Evolutionary conservation across 1,284 basidiomycete species (phyloP).

Genomic region (Tylopilus sp.): DNA sequence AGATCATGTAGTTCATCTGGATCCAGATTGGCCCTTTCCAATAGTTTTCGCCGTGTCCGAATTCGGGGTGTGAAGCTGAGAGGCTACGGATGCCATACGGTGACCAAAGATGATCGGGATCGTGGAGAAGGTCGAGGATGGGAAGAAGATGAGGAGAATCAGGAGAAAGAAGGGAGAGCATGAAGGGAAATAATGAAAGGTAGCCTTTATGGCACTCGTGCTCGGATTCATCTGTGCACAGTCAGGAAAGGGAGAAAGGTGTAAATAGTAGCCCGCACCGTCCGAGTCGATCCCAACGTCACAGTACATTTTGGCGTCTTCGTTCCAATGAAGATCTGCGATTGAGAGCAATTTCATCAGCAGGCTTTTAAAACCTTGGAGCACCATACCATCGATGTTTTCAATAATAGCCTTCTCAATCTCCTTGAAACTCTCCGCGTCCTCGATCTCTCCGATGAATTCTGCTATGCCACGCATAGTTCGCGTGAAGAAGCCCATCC

Average conservation of each 20-base stretch:
- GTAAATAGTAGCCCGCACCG: conserved; percentile 42
- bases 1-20: conserved; percentile 89
- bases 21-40: conserved; percentile 97
- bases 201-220: conserved; percentile 90
- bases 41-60: conserved; percentile 90
- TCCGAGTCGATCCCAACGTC: conserved; percentile 81
- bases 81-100: conserved; percentile 84
- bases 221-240: conserved; percentile 72
- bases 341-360: conserved; percentile 6
- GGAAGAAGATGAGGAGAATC: conserved; percentile 74
- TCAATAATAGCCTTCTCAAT: conserved; percentile 76
- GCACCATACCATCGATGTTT: conserved; percentile 75
- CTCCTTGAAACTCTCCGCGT: conserved; percentile 66
- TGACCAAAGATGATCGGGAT: conserved; percentile 86
- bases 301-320: conserved; percentile 87
- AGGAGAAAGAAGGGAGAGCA: conserved; percentile 72
- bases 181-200: conserved; percentile 87
- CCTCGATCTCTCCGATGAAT: conserved; percentile 79
- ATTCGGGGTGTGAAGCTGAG: conserved; percentile 78
- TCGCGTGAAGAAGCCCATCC: conserved; percentile 90
- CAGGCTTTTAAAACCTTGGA: background rate
- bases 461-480: conserved; percentile 85
- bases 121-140: conserved; percentile 73
- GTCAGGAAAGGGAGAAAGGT: conserved; percentile 4
- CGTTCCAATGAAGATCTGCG: conserved; percentile 88